phyloP scores from a whole-genome alignment of 768 basidiomycete species.

The Suillus cothurnatus region DNA sequence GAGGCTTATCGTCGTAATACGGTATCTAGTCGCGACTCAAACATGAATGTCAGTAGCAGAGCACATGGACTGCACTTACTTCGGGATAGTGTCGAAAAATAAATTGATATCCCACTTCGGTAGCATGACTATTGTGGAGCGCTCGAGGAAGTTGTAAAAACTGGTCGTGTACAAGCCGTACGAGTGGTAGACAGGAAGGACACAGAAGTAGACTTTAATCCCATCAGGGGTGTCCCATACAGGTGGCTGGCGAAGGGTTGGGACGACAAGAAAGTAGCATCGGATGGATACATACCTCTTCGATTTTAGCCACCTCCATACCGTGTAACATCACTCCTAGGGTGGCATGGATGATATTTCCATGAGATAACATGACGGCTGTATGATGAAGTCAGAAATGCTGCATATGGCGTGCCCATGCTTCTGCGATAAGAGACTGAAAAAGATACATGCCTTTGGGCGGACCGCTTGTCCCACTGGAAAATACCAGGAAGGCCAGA shows the following conservation, averaged over 20 bases:
- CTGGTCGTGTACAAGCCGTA: constrained; percentile 54
- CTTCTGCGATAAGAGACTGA: background rate
- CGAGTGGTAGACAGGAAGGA: constrained; percentile 63
- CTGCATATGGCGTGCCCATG: background rate
- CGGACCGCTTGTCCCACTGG: background rate
- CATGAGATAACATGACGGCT: background rate
- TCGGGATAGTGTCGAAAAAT: constrained; percentile 52
- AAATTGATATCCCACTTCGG: constrained; percentile 54
- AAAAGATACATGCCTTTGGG: background rate
- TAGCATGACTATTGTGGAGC: constrained; percentile 49
- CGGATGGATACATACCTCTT: background rate
- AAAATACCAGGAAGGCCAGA: background rate
- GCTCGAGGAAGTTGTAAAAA: constrained; percentile 46
- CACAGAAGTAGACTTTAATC: constrained; percentile 46
- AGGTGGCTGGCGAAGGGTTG: constrained; percentile 32
- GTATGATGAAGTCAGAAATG: background rate
- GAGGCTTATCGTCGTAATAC: constrained; percentile 44
- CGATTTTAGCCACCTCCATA: background rate
- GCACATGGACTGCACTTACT: constrained; percentile 36
- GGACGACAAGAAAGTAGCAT: background rate
- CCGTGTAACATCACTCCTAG: background rate
- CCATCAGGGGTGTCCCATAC: constrained; percentile 39
- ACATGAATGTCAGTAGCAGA: background rate
- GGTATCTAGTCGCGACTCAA: constrained; percentile 41
- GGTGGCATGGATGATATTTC: background rate